Conservation (phyloP, 2,329 filamentous ascomycete genomes). For the Elsinoe ampelina region DNA sequence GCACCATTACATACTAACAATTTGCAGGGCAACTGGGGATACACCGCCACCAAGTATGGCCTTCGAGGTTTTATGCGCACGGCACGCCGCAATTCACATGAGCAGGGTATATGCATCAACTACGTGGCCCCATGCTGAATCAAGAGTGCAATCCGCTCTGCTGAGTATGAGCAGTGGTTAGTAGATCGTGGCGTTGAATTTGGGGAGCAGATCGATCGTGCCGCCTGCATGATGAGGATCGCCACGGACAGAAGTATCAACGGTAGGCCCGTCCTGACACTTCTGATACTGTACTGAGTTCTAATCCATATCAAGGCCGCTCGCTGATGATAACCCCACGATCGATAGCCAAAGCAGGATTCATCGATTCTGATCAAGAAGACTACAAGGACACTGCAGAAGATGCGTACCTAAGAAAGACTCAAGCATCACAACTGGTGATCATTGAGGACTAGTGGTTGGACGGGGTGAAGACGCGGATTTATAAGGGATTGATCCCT, state of each 20-base stretch:
- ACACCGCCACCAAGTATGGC: slow-evolving; percentile 35
- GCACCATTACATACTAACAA: background rate
- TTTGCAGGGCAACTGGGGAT: slow-evolving; percentile 27
- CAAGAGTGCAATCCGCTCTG: slow-evolving; percentile 22
- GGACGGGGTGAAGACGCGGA: slow-evolving; percentile 29
- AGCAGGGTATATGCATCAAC: slow-evolving; percentile 39
- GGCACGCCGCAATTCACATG: slow-evolving; percentile 29
- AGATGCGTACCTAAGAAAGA: slow-evolving; percentile 32
- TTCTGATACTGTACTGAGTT: background rate
- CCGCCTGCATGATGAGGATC: slow-evolving; percentile 29
- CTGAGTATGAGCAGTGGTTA: slow-evolving; percentile 35
- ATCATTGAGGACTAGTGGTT: slow-evolving; percentile 37
- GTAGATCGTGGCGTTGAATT: slow-evolving; percentile 34
- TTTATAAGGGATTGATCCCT: slow-evolving; percentile 23
- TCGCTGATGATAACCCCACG: slow-evolving; percentile 35
- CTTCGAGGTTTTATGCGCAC: slow-evolving; percentile 36
- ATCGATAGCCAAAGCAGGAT: slow-evolving; percentile 32
- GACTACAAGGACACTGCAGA: slow-evolving; percentile 25
- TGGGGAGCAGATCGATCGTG: slow-evolving; percentile 25
- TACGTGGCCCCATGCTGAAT: slow-evolving; percentile 27
- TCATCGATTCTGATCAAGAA: slow-evolving; percentile 33
- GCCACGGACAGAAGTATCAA: slow-evolving; percentile 10
- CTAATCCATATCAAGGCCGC: slow-evolving; percentile 18
- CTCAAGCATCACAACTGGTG: slow-evolving; percentile 32
- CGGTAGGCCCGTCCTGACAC: slow-evolving; percentile 12